Evolutionary conservation across 192 early-diverging fungal genomes (phyloP), one percentile per base, ranked within the genome.

Genomic region (Haplosporangium gracile): DNA sequence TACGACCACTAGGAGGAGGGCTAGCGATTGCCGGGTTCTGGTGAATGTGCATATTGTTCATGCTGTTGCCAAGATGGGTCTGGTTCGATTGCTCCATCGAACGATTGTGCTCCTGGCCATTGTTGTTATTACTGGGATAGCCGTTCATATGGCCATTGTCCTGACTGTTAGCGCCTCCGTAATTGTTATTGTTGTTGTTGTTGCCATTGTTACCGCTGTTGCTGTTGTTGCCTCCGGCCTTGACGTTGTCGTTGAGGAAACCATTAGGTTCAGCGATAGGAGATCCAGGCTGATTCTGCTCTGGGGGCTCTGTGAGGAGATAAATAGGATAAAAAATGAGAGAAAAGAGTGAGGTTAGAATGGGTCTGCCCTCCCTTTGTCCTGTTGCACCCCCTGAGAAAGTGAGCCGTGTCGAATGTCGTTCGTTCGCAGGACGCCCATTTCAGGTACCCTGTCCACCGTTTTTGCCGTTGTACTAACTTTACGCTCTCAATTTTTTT

Each of bases 1-100:
- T 47, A 13, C 49, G 68, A 10, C 38, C 51, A 16, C 68, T 38
- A 36, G 53, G 51, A 13, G 69, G 45, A n/a, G 77, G 77, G 26
- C 77, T 78, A 34, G 77, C 68, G 49, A 78, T 78, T 13, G 47
- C 34, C 9, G 77, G 77, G 45, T 78, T 71, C 39, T 78, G 77
- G 38, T 71, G 70, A 29, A 78, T 70, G 47, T 71, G 77, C 77
- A 78, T 71, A 13, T 78, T 71, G 69, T 11, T 71, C 49, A 78
- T 49, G 69, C 69, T 38, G 36, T 78, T 78, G 51, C 39, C 77
- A 32, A 78, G 69, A 16, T 40, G 60, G 60, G 60, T 32, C 26
- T 65, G 60, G 26, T 15, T 75, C 20, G 69, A 68, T 20, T 79
- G 83, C 9, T 57, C 22, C 18, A 60, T 32, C 8, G 26, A 47